Evolutionary conservation across 192 early-diverging fungal species (phyloP).

Genomic region (Jimgerdemannia flammicorona): DNA sequence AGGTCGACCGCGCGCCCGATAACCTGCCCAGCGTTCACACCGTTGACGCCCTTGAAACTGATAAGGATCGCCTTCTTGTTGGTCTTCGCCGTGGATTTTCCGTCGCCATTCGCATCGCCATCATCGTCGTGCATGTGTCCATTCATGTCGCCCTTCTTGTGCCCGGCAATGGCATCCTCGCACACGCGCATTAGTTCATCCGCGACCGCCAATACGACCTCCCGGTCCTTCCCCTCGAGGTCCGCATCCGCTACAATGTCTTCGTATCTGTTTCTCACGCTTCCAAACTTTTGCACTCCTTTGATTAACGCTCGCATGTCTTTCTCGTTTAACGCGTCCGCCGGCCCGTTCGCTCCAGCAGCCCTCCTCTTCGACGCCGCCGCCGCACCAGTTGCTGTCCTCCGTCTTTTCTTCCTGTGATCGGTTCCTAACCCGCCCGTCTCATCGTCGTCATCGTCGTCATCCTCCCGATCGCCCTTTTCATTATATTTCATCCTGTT

Average conservation of each 20-base stretch:
- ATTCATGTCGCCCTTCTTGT: conserved; percentile 5
- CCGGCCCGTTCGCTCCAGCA: not conserved
- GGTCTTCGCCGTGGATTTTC: conserved; percentile 28
- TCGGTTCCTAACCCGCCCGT: conserved; percentile 18
- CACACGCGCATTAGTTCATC: conserved; percentile 44
- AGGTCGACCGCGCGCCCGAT: conserved; percentile 75
- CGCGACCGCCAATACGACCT: conserved; percentile 32
- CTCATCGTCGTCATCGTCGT: conserved; percentile 15
- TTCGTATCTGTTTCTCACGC: conserved; percentile 71
- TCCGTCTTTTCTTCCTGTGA: conserved; percentile 1
- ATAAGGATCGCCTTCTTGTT: conserved; percentile 74
- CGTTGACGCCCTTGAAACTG: conserved; percentile 72
- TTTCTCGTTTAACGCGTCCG: conserved; percentile 61
- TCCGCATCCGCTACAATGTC: conserved; percentile 81
- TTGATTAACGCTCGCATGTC: conserved; percentile 80
- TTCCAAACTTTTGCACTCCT: conserved; percentile 81
- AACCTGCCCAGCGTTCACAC: conserved; percentile 83
- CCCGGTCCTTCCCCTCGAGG: conserved; percentile 59
- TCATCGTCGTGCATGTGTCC: conserved; percentile 26
- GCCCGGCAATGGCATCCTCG: conserved; percentile 30
- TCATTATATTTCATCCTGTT: conserved; percentile 16
- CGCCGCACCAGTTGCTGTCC: not conserved
- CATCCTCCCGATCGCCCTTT: conserved; percentile 5
- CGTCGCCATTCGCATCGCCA: conserved; percentile 29
- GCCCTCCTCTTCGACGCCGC: conserved; percentile 12